phyloP scores from a whole-genome alignment of 1,284 basidiomycete species.

The Tranzscheliella williamsii region DNA sequence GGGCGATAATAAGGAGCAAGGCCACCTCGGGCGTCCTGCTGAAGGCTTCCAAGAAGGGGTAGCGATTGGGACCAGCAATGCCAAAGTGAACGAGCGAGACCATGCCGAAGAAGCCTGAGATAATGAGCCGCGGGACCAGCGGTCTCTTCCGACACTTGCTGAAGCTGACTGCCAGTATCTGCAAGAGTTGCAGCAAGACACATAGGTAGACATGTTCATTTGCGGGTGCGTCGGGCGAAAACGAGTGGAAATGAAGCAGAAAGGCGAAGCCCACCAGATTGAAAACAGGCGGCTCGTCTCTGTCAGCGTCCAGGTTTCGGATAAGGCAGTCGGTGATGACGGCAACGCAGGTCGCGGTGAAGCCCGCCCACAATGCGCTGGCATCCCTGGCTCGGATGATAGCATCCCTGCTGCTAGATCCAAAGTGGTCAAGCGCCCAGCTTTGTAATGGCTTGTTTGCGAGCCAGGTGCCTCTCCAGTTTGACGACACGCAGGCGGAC shows the following conservation, averaged over 20 bases:
- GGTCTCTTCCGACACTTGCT: slow-evolving; percentile 29
- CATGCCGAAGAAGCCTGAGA: slow-evolving; percentile 45
- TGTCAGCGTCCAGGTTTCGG: slow-evolving; percentile 43
- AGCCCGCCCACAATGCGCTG: slow-evolving; percentile 34
- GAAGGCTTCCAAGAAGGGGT: slow-evolving; percentile 48
- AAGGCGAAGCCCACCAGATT: slow-evolving; percentile 54
- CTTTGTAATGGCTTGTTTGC: slow-evolving; percentile 14
- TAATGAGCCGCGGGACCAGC: slow-evolving; percentile 25
- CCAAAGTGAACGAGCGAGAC: slow-evolving; percentile 41
- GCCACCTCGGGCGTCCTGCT: slow-evolving; percentile 45
- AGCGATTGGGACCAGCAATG: slow-evolving; percentile 19
- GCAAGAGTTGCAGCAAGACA: slow-evolving; percentile 43
- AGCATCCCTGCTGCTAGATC: slow-evolving; percentile 19
- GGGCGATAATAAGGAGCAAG: slow-evolving; percentile 35
- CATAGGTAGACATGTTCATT: slow-evolving; percentile 52
- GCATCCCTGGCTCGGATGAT: slow-evolving; percentile 30
- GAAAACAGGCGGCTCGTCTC: slow-evolving; percentile 48
- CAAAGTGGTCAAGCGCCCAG: slow-evolving; percentile 27
- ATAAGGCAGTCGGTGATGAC: slow-evolving; percentile 34
- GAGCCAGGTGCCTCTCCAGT: slow-evolving; percentile 38
- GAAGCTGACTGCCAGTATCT: slow-evolving; percentile 34
- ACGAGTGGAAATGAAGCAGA: slow-evolving; percentile 47
- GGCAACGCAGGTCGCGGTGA: slow-evolving; percentile 31
- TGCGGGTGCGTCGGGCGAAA: slow-evolving; percentile 36
- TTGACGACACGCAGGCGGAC: slow-evolving; percentile 1